These are phyloP conservation scores for Penicillium crystallinum DNA, from an alignment of 495 filamentous ascomycete species.

Conservation along the genomic window DNA sequence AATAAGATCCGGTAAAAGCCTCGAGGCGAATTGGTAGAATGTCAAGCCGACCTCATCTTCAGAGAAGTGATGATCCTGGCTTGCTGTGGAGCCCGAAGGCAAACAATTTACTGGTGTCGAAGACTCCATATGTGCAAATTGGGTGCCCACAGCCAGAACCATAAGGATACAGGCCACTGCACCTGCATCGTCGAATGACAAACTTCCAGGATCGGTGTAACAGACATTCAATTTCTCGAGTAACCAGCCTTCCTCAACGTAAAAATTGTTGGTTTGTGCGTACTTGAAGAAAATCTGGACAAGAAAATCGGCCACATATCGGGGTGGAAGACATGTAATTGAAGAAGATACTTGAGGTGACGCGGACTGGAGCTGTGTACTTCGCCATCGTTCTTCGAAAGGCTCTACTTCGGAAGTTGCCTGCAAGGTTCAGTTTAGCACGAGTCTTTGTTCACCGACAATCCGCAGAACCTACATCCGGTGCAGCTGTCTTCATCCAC, in stretches of 20 bases:
- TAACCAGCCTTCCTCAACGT: constrained; percentile 47
- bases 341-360: constrained; percentile 37
- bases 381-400: constrained; percentile 46
- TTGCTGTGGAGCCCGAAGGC: constrained; percentile 20
- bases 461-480: constrained; percentile 29
- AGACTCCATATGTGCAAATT: constrained; percentile 50
- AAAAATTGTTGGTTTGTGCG: constrained; percentile 50
- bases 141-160: constrained; percentile 49
- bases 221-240: constrained; percentile 40
- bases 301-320: constrained; percentile 47
- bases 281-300: constrained; percentile 50
- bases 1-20: constrained; percentile 49
- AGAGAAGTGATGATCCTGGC: constrained; percentile 42
- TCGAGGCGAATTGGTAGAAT: constrained; percentile 48
- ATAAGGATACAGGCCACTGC: constrained; percentile 46
- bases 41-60: constrained; percentile 50
- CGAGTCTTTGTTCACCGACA: background rate
- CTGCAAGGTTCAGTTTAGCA: constrained; percentile 18
- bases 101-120: constrained; percentile 37
- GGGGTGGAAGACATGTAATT: constrained; percentile 44
- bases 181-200: constrained; percentile 43
- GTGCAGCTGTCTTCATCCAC: constrained; percentile 42
- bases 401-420: constrained; percentile 38
- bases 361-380: constrained; percentile 44
- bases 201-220: constrained; percentile 38